Evolutionary conservation across 2,329 filamentous ascomycete species (phyloP), one percentile per base, ranked within the genome.

Genomic region (Aspergillus sp.): DNA sequence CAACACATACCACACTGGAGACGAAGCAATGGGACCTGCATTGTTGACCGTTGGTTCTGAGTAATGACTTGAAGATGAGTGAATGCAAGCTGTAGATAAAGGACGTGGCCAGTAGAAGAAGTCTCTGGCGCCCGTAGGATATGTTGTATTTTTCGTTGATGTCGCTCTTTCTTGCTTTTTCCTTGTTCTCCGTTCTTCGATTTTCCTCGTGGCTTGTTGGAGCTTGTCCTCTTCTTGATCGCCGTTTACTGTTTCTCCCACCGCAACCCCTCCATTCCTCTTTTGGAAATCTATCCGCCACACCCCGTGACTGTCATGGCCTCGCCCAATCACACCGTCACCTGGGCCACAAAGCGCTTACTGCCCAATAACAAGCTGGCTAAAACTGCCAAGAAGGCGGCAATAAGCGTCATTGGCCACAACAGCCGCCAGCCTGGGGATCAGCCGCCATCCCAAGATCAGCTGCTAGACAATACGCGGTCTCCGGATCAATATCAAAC

Each of bases 1-100:
- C 10, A 30, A 38, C 15, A 59, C 68, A 59, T 68, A 84, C 81
- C 81, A 58, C 72, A 76, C 60, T 76, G 73, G 46, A 97, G 82
- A 59, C 89, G 83, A 66, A 95, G 79, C 46, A 97, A 75, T 62
- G 91, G 90, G 52, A 93, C 82, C 64, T 86, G 86, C 79, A 90
- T 80, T 30, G 39, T 58, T 72, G 60, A 43, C 41, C 10, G 38
- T 35, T 9, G 7, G n/a, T 17, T 35, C 33, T 43, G 50, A 37
- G 42, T 39, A 23, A 49, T 35, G 46, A 12, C 30, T 25, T 15
- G 33, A 46, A 23, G 39, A 43, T 25, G 45, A 23, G 42, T 41
- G 23, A 35, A 15, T 35, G 13, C 13, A 30, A 35, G 37, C 22
- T 48, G 43, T 44, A 25, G 45, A 50, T 37, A 43, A 38, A 17